phyloP scores from a whole-genome alignment of 2,329 filamentous ascomycete genomes.

The Verticillium zaregamsianum region DNA sequence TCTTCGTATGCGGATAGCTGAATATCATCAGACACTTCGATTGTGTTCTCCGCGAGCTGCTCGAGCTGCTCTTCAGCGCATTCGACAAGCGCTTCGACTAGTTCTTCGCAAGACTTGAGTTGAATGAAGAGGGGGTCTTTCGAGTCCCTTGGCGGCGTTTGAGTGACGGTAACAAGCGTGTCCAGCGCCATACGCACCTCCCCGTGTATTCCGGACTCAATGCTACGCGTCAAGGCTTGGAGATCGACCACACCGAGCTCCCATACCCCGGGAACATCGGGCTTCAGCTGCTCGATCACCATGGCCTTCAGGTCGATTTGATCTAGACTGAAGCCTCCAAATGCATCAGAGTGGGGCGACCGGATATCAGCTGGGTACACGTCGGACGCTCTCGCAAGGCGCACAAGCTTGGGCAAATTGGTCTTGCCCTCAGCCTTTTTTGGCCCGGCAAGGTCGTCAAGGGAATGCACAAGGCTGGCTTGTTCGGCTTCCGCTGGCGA shows the following conservation, averaged over 20 bases:
- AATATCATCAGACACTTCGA: constrained; percentile 83
- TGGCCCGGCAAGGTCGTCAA: not conserved
- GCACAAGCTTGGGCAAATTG: constrained; percentile 24
- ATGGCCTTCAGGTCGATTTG: constrained; percentile 60
- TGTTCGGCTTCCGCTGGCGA: constrained; percentile 39
- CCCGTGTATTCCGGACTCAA: constrained; percentile 84
- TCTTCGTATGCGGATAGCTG: constrained; percentile 84
- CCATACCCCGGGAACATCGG: constrained; percentile 67
- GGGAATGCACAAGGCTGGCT: constrained; percentile 22
- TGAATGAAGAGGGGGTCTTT: constrained; percentile 61
- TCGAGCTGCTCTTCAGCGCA: constrained; percentile 89
- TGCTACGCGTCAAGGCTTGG: constrained; percentile 79
- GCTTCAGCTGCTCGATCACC: constrained; percentile 64
- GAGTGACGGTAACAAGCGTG: constrained; percentile 64
- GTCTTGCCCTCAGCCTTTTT: not conserved
- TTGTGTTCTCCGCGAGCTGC: constrained; percentile 75
- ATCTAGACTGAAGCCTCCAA: constrained; percentile 69
- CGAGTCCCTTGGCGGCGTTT: constrained; percentile 43
- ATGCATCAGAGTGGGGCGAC: constrained; percentile 45
- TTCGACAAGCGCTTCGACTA: constrained; percentile 83
- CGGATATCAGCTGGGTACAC: constrained; percentile 48
- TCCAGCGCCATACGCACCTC: constrained; percentile 91
- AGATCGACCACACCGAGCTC: constrained; percentile 90
- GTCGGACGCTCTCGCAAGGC: constrained; percentile 40
- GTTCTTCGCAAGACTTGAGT: constrained; percentile 75